Percentiles rank a stretch among this genome's conserved stretches.
Conservation (phyloP, 192 early-diverging fungal species). For the Rhizoclosmatium globosum region DNA sequence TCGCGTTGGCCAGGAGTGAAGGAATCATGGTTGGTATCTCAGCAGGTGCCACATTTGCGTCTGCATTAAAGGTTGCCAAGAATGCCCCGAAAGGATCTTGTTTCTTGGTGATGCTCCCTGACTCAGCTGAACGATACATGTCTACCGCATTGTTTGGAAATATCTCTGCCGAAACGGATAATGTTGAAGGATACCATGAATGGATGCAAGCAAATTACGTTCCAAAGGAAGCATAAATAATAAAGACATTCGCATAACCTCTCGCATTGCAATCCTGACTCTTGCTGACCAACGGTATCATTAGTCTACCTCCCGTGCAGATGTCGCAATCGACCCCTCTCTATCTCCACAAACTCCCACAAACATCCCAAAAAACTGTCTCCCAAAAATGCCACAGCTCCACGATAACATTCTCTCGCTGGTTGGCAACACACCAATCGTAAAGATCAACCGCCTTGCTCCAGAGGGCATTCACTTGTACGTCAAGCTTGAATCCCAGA, state of each 20-base stretch:
- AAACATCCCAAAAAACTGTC: not conserved
- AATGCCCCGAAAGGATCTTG: slow-evolving; percentile 31
- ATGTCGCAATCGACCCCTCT: too few relatives aligned
- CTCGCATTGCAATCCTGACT: too few relatives aligned
- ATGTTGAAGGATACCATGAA: not conserved
- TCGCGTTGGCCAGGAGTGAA: slow-evolving; percentile 42
- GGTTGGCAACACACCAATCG: slow-evolving; percentile 45
- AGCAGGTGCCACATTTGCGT: slow-evolving; percentile 42
- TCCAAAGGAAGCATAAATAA: not conserved
- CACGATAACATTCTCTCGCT: slow-evolving; percentile 41
- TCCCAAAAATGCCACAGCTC: not conserved
- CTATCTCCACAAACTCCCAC: too few relatives aligned
- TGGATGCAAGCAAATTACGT: not conserved
- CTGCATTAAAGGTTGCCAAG: slow-evolving; percentile 40
- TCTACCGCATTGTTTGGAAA: slow-evolving; percentile 44
- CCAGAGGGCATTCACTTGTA: slow-evolving; percentile 44
- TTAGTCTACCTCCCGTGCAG: too few relatives aligned
- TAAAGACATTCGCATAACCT: too few relatives aligned
- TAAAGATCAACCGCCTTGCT: slow-evolving; percentile 45
- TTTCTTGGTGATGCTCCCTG: slow-evolving; percentile 45
- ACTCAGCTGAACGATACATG: slow-evolving; percentile 47
- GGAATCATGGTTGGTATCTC: slow-evolving; percentile 45
- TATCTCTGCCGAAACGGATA: slow-evolving; percentile 37
- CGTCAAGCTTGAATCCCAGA: slow-evolving; percentile 51
- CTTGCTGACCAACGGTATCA: too few relatives aligned